Conservation (phyloP, 768 basidiomycete species). For the Russula earlei region DNA sequence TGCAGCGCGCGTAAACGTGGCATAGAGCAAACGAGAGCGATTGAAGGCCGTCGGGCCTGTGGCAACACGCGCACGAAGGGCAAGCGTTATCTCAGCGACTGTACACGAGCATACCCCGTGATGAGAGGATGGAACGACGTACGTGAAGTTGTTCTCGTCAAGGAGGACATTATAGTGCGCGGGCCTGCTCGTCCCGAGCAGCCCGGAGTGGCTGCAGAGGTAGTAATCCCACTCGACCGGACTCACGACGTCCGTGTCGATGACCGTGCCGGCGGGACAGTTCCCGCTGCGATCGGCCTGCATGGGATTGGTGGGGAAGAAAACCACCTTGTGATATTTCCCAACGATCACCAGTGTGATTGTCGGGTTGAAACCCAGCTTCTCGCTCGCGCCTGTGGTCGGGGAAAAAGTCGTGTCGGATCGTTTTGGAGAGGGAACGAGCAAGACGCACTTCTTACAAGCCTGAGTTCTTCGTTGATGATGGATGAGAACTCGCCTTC, state of each 20-base stretch:
- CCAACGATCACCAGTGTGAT: conserved; percentile 75
- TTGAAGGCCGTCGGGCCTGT: conserved; percentile 58
- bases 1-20: conserved; percentile 73
- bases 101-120: no score
- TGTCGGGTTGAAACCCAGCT: conserved; percentile 45
- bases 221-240: conserved; percentile 71
- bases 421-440: background rate
- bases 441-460: conserved; percentile 40
- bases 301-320: conserved; percentile 34
- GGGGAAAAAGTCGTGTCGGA: background rate
- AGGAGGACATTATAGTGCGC: conserved; percentile 46
- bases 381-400: conserved; percentile 47
- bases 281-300: conserved; percentile 42
- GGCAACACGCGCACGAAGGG: background rate
- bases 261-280: conserved; percentile 65
- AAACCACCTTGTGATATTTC: conserved; percentile 59
- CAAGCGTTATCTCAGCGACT: no score
- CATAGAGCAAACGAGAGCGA: conserved; percentile 63
- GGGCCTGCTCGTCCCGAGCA: conserved; percentile 40
- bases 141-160: conserved; percentile 55
- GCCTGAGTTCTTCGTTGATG: conserved; percentile 44
- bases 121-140: conserved; percentile 20
- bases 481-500: conserved; percentile 41
- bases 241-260: conserved; percentile 58
- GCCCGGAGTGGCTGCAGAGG: conserved; percentile 63